A percentile compares a stretch with the other conserved stretches of the same genome.
These are phyloP conservation scores for Prunus yedoensis DNA, from an alignment of 331 rosid genomes.

Conservation along the genomic window DNA sequence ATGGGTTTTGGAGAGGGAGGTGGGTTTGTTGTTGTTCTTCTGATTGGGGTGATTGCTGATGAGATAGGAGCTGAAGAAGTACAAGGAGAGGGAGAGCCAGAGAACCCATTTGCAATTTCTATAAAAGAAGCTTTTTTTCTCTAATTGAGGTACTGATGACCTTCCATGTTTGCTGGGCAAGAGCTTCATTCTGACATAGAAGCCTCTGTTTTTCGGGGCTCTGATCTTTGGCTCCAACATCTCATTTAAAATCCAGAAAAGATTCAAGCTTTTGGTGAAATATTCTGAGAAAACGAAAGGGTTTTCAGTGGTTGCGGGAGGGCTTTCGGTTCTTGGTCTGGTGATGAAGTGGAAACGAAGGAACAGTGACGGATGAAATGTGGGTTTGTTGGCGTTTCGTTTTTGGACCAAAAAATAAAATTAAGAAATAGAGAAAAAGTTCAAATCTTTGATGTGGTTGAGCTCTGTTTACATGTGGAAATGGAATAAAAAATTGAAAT, in stretches of 20 bases:
- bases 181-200: slow-evolving; percentile 77
- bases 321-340: slow-evolving; percentile 68
- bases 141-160: slow-evolving; percentile 38
- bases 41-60: slow-evolving; percentile 41
- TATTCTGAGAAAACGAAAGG: slow-evolving; percentile 14
- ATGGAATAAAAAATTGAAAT: background rate
- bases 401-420: slow-evolving; percentile 29
- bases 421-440: background rate
- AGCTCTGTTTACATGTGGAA: no score
- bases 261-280: background rate
- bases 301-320: slow-evolving; percentile 42
- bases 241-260: slow-evolving; percentile 36
- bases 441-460: background rate
- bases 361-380: slow-evolving; percentile 39
- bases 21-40: background rate
- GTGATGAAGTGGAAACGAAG: slow-evolving; percentile 67
- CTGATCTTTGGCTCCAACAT: slow-evolving; percentile 48
- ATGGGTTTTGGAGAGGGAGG: slow-evolving; percentile 34
- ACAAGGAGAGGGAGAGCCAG: slow-evolving; percentile 73
- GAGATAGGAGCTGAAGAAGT: slow-evolving; percentile 76
- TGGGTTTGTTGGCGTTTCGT: slow-evolving; percentile 58
- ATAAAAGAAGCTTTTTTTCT: slow-evolving; percentile 44
- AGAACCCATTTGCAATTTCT: slow-evolving; percentile 71
- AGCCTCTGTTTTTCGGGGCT: slow-evolving; percentile 43
- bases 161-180: slow-evolving; percentile 42